Evolutionary conservation across 2,329 filamentous ascomycete species (phyloP).

Genomic region (Sordariomycetes sp.): DNA sequence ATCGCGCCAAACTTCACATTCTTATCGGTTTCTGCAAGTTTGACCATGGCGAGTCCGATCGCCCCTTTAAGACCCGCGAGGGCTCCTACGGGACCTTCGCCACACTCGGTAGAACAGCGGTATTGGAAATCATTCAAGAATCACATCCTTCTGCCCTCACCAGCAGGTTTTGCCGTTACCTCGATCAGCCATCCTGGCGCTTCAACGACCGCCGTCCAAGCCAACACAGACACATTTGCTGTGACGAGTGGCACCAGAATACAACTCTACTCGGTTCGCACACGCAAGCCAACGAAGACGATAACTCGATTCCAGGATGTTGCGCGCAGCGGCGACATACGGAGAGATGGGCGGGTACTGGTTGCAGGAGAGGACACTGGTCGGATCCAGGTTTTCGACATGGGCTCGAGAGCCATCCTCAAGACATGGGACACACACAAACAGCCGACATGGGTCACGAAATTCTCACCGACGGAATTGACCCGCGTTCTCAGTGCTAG

Average conservation of each 20-base stretch:
- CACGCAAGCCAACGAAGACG: slow-evolving; percentile 84
- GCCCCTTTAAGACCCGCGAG: slow-evolving; percentile 70
- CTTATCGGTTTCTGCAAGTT: not conserved
- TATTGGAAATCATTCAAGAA: slow-evolving; percentile 97
- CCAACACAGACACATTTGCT: slow-evolving; percentile 51
- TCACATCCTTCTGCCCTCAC: slow-evolving; percentile 79
- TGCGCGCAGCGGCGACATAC: slow-evolving; percentile 79
- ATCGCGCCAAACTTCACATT: not conserved
- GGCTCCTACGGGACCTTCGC: slow-evolving; percentile 71
- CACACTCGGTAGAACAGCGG: slow-evolving; percentile 80
- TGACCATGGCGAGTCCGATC: slow-evolving; percentile 73
- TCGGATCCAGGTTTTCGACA: slow-evolving; percentile 89
- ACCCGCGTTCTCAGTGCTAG: slow-evolving; percentile 82
- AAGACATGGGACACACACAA: slow-evolving; percentile 94
- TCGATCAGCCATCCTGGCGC: slow-evolving; percentile 62
- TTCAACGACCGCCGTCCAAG: not conserved
- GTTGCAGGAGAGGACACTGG: slow-evolving; percentile 88
- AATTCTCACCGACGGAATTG: slow-evolving; percentile 81
- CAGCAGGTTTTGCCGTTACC: slow-evolving; percentile 80
- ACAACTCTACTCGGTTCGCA: slow-evolving; percentile 87
- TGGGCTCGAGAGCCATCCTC: slow-evolving; percentile 76
- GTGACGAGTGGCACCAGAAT: slow-evolving; percentile 91
- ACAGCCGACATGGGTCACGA: slow-evolving; percentile 85
- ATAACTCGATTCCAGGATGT: slow-evolving; percentile 90
- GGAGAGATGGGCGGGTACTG: slow-evolving; percentile 78